These are phyloP conservation scores for Pestalotiopsis sp. DNA, from an alignment of 2,329 filamentous ascomycete genomes.

Conservation along the genomic window DNA sequence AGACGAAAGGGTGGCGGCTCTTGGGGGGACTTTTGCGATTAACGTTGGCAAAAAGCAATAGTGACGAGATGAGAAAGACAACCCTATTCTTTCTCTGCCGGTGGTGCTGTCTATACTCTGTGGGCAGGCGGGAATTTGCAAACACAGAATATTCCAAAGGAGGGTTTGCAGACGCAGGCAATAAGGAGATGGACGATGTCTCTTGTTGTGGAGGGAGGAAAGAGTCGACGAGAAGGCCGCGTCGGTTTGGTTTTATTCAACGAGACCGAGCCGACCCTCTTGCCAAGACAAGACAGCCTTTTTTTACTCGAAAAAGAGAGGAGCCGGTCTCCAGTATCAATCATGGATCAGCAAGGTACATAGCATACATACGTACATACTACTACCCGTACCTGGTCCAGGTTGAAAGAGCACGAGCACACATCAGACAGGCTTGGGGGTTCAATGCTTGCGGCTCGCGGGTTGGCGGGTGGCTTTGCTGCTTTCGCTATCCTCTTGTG, in stretches of 20 bases:
- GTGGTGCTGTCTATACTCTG: background rate
- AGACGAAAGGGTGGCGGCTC: background rate
- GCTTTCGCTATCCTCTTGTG: background rate
- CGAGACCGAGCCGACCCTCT: background rate
- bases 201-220: background rate
- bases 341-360: background rate
- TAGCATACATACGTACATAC: background rate
- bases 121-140: background rate
- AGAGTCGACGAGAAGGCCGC: background rate
- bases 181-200: background rate
- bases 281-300: background rate
- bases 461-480: background rate
- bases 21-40: background rate
- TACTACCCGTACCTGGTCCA: too few species aligned
- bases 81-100: background rate
- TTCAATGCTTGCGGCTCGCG: background rate
- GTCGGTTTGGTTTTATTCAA: slow-evolving; percentile 1
- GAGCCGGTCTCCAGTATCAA: slow-evolving; percentile 6
- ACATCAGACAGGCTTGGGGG: background rate
- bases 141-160: background rate
- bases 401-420: background rate
- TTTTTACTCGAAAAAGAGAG: background rate
- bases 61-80: slow-evolving; percentile 1
- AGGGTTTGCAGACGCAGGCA: background rate
- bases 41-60: background rate